These are phyloP conservation scores for Saitozyma podzolica DNA, from an alignment of 768 basidiomycete genomes.

Conservation along the genomic window DNA sequence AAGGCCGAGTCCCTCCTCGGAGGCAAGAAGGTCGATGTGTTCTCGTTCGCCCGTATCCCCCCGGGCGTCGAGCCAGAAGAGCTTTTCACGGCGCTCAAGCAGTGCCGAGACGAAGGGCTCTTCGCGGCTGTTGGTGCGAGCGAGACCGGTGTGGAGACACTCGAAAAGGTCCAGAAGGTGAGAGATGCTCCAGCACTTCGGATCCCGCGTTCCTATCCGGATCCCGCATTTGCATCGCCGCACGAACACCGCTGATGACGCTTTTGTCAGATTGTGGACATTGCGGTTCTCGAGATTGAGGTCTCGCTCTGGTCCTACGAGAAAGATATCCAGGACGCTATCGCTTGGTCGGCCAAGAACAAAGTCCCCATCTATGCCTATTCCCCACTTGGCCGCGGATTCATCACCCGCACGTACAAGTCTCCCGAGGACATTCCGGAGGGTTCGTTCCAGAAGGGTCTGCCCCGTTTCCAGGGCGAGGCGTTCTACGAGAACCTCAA, in stretches of 20 bases:
- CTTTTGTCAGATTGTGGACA: slow-evolving; percentile 57
- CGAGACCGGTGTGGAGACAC: slow-evolving; percentile 52
- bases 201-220: not conserved
- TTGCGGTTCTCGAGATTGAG: slow-evolving; percentile 68
- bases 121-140: slow-evolving; percentile 52
- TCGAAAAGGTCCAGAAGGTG: slow-evolving; percentile 56
- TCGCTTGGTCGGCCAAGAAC: slow-evolving; percentile 61
- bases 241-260: not conserved
- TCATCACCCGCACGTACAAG: slow-evolving; percentile 51
- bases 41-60: slow-evolving; percentile 53
- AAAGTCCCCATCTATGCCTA: slow-evolving; percentile 65
- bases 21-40: slow-evolving; percentile 65
- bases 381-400: slow-evolving; percentile 56
- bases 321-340: slow-evolving; percentile 58
- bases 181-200: slow-evolving; percentile 15
- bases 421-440: slow-evolving; percentile 52
- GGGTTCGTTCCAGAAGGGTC: slow-evolving; percentile 54
- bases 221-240: not conserved
- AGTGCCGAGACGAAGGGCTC: slow-evolving; percentile 60
- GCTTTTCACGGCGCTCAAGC: slow-evolving; percentile 54
- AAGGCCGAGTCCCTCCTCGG: slow-evolving; percentile 57
- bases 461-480: slow-evolving; percentile 59
- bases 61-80: slow-evolving; percentile 58
- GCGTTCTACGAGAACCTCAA: slow-evolving; percentile 56
- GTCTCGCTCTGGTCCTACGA: slow-evolving; percentile 65